Conservation (phyloP, 2,329 filamentous ascomycete genomes). For the Pseudocercospora crystallina region DNA sequence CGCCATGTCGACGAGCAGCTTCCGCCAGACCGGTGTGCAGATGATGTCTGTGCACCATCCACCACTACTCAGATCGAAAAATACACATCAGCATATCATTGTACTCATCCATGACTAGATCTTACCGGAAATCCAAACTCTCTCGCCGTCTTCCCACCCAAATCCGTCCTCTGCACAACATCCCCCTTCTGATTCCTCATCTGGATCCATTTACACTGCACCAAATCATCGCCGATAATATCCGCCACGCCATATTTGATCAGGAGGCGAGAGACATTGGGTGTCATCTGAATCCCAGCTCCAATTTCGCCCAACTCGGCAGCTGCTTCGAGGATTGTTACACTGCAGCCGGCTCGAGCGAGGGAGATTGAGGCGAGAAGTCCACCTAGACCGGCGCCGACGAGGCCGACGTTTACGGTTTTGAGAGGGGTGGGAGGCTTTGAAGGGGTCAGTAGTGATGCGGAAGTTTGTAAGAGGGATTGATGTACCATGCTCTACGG, state of each 20-base stretch:
- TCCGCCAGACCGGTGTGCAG: constrained; percentile 46
- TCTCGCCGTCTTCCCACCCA: constrained; percentile 28
- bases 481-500: too few relatives aligned
- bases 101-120: too few relatives aligned
- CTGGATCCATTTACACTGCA: constrained; percentile 40
- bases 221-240: constrained; percentile 44
- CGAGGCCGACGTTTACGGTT: constrained; percentile 19
- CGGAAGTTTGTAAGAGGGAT: too few relatives aligned
- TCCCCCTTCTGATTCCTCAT: constrained; percentile 41
- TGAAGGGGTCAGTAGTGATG: too few relatives aligned
- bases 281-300: constrained; percentile 28
- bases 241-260: constrained; percentile 41
- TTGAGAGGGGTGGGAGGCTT: too few relatives aligned
- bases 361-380: constrained; percentile 43
- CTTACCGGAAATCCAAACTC: constrained; percentile 31
- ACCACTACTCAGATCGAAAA: constrained; percentile 34
- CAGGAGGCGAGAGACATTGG: constrained; percentile 40
- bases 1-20: constrained; percentile 40
- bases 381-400: constrained; percentile 41
- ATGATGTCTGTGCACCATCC: constrained; percentile 50
- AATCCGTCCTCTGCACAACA: constrained; percentile 26
- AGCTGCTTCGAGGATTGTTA: constrained; percentile 42
- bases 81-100: background rate
- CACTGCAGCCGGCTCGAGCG: constrained; percentile 33
- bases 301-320: constrained; percentile 38